phyloP scores from a whole-genome alignment of 2,329 filamentous ascomycete species.

The Hypoxylon sp. region DNA sequence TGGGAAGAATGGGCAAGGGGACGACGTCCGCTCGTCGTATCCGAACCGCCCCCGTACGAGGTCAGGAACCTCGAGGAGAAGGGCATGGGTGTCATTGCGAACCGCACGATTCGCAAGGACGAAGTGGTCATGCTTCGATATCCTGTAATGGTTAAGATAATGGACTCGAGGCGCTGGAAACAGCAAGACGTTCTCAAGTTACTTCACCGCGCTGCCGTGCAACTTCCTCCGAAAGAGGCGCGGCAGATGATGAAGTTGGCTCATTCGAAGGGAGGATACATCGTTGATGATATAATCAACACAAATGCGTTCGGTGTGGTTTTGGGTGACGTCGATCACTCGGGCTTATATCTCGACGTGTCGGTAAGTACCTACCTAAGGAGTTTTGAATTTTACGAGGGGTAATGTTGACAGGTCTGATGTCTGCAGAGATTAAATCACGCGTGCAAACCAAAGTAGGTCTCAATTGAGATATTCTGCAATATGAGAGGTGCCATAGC shows the following conservation, averaged over 20 bases:
- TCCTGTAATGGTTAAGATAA: conserved; percentile 50
- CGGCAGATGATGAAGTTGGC: conserved; percentile 51
- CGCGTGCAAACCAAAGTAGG: conserved; percentile 57
- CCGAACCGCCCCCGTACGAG: conserved; percentile 47
- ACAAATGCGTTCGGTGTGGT: conserved; percentile 56
- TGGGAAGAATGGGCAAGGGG: conserved; percentile 40
- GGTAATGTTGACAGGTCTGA: conserved; percentile 4
- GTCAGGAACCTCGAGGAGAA: conserved; percentile 51
- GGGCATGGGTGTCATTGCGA: conserved; percentile 54
- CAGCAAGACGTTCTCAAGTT: conserved; percentile 46
- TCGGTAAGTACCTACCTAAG: conserved; percentile 53
- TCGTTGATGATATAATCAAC: conserved; percentile 54
- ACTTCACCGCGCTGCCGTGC: conserved; percentile 50
- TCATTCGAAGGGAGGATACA: conserved; percentile 52
- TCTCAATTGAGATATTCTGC: background rate
- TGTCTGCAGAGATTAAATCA: conserved; percentile 56
- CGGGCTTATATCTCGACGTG: conserved; percentile 55
- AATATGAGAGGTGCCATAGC: background rate
- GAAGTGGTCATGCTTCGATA: conserved; percentile 54
- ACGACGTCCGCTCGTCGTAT: conserved; percentile 18
- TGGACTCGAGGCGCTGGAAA: conserved; percentile 47
- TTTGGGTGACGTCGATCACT: conserved; percentile 45
- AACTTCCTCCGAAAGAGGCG: conserved; percentile 48
- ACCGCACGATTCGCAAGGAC: conserved; percentile 51
- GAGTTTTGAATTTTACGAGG: background rate